Evolutionary conservation across 1,284 basidiomycete species (phyloP).

Genomic region (Sanghuangporus sanghuang): DNA sequence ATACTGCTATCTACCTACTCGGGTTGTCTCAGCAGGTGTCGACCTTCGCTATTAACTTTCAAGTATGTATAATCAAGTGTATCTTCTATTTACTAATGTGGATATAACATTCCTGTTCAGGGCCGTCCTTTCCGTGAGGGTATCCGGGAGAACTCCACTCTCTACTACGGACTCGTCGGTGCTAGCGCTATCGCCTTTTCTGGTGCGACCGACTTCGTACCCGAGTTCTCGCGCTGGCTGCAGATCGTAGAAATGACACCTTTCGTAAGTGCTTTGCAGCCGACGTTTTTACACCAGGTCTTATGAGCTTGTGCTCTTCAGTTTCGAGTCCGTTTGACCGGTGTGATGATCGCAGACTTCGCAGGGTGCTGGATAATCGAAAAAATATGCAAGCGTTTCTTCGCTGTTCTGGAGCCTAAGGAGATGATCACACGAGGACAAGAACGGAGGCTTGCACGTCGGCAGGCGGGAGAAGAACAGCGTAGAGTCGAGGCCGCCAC

Average conservation of each 20-base stretch:
- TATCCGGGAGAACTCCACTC: slow-evolving; percentile 85
- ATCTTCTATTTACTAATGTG: neutral
- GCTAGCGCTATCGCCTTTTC: slow-evolving; percentile 86
- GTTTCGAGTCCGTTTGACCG: slow-evolving; percentile 79
- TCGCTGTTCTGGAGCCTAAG: slow-evolving; percentile 87
- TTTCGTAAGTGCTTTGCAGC: slow-evolving; percentile 43
- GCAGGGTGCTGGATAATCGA: slow-evolving; percentile 86
- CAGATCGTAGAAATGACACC: slow-evolving; percentile 91
- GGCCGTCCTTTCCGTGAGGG: slow-evolving; percentile 96
- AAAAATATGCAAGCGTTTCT: slow-evolving; percentile 76
- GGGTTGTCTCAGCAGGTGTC: slow-evolving; percentile 94
- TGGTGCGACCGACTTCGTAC: slow-evolving; percentile 91
- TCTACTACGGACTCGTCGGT: slow-evolving; percentile 88
- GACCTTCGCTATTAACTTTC: slow-evolving; percentile 96
- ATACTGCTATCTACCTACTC: slow-evolving; percentile 92
- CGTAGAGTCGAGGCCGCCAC: slow-evolving; percentile 16
- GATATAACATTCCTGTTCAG: slow-evolving; percentile 27
- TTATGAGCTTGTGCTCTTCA: slow-evolving; percentile 27
- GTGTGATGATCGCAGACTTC: slow-evolving; percentile 86
- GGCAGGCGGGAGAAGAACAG: slow-evolving; percentile 27
- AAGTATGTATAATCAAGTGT: slow-evolving; percentile 36
- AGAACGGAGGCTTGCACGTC: slow-evolving; percentile 56
- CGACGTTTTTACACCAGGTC: neutral
- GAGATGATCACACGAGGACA: slow-evolving; percentile 79
- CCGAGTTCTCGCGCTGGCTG: slow-evolving; percentile 94